Percentiles rank a stretch among this genome's conserved stretches.
These are phyloP conservation scores for Hibiscus trionum DNA, from an alignment of 345 rosid species.

Conservation along the genomic window DNA sequence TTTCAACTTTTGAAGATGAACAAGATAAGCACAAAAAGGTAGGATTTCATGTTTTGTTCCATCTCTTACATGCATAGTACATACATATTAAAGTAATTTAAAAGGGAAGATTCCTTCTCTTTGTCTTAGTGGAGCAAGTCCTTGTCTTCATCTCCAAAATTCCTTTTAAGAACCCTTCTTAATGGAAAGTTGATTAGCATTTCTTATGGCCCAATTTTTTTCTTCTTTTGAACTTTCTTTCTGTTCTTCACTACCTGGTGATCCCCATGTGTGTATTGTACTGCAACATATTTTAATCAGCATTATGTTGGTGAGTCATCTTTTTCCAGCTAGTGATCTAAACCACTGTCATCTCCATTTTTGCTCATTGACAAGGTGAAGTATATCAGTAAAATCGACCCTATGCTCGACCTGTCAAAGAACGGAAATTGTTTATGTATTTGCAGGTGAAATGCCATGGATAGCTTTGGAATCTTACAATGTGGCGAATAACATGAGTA, in stretches of 20 bases:
- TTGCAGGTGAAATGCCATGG: background rate
- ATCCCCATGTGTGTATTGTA: constrained; percentile 9
- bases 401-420: constrained; percentile 78
- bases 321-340: constrained; percentile 28
- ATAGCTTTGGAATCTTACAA: constrained; percentile 43
- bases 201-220: constrained; percentile 13
- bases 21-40: constrained; percentile 5
- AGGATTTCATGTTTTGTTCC: constrained; percentile 9
- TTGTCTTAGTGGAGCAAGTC: constrained; percentile 30
- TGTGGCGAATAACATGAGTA: constrained; percentile 81
- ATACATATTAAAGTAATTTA: background rate
- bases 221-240: constrained; percentile 12
- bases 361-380: constrained; percentile 70
- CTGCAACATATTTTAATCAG: constrained; percentile 3
- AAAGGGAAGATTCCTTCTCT: constrained; percentile 38
- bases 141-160: constrained; percentile 29
- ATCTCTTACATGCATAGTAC: background rate
- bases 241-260: constrained; percentile 4
- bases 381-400: constrained; percentile 80
- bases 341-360: constrained; percentile 25
- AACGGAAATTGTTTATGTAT: background rate
- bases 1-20: constrained; percentile 6
- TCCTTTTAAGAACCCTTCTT: background rate
- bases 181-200: constrained; percentile 17
- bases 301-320: background rate